Percentiles rank a stretch among this genome's conserved stretches.
Evolutionary conservation across 139 green algal species (phyloP).

Genomic region (Auxenochlorella protothecoides): DNA sequence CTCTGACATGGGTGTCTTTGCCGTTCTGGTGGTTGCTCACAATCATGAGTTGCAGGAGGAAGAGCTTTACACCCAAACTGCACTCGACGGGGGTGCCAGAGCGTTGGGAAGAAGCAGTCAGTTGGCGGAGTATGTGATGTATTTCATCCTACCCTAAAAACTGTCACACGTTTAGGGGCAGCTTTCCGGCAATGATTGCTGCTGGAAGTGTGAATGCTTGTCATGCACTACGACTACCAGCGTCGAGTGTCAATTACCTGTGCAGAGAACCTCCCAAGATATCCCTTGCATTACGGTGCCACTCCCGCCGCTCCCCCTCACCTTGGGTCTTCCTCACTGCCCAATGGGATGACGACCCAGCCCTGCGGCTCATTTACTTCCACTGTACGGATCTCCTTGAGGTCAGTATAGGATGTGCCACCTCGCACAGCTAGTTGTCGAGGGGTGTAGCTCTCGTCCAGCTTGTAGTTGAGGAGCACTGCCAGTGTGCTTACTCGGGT

Average conservation of each 20-base stretch:
- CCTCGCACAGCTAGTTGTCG: constrained; percentile 70
- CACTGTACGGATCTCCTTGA: constrained; percentile 67
- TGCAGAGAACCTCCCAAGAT: background rate
- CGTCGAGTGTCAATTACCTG: background rate
- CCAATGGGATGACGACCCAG: constrained; percentile 70
- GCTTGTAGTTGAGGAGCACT: constrained; percentile 82
- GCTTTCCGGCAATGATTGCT: background rate
- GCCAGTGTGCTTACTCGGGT: constrained; percentile 29
- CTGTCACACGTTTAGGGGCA: background rate
- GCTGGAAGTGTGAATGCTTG: background rate
- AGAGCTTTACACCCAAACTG: constrained; percentile 22
- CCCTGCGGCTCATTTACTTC: constrained; percentile 79
- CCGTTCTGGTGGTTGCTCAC: constrained; percentile 96
- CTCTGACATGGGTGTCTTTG: constrained; percentile 87
- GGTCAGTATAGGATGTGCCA: constrained; percentile 66
- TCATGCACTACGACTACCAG: background rate
- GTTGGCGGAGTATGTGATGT: background rate
- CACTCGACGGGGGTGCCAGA: background rate
- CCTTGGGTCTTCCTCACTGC: constrained; percentile 9
- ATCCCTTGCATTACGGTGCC: background rate
- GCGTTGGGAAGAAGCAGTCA: no score
- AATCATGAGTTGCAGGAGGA: constrained; percentile 50
- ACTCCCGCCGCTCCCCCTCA: background rate
- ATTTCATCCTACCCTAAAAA: background rate
- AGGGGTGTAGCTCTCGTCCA: constrained; percentile 96